A percentile compares a stretch with the other conserved stretches of the same genome.
Evolutionary conservation across 305 asterid species (phyloP).

Genomic region (Solanum hybrid): DNA sequence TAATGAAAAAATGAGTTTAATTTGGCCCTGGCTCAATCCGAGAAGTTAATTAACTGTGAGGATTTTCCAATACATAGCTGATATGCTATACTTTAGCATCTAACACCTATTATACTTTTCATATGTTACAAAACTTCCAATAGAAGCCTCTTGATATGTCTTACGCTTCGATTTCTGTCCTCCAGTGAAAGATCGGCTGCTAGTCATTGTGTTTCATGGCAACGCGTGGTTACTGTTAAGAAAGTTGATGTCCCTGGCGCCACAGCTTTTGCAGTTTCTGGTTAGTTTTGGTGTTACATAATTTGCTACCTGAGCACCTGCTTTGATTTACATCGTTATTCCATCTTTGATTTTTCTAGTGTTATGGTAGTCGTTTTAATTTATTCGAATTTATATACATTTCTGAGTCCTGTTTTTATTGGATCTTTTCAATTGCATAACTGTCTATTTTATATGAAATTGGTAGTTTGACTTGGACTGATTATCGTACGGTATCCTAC

Average conservation of each 20-base stretch:
- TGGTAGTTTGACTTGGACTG: background rate
- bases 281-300: conserved; percentile 28
- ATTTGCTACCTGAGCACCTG: background rate
- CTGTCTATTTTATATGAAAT: too few relatives aligned
- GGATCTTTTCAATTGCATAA: background rate
- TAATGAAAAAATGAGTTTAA: too few relatives aligned
- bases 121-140: background rate
- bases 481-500: background rate
- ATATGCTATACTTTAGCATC: background rate
- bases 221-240: conserved; percentile 42
- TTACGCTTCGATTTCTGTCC: background rate
- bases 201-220: conserved; percentile 71
- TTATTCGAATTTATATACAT: background rate
- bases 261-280: conserved; percentile 67
- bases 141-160: background rate
- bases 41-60: too few relatives aligned
- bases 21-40: too few relatives aligned
- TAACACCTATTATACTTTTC: background rate
- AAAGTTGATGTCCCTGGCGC: conserved; percentile 66
- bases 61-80: too few relatives aligned
- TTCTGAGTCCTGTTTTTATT: background rate
- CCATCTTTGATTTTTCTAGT: background rate
- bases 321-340: background rate
- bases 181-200: conserved; percentile 75
- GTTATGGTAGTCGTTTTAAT: background rate